A percentile compares a stretch with the other conserved stretches of the same genome.
Conservation (phyloP, 1,284 basidiomycete species). For the Ganoderma resinaceum region DNA sequence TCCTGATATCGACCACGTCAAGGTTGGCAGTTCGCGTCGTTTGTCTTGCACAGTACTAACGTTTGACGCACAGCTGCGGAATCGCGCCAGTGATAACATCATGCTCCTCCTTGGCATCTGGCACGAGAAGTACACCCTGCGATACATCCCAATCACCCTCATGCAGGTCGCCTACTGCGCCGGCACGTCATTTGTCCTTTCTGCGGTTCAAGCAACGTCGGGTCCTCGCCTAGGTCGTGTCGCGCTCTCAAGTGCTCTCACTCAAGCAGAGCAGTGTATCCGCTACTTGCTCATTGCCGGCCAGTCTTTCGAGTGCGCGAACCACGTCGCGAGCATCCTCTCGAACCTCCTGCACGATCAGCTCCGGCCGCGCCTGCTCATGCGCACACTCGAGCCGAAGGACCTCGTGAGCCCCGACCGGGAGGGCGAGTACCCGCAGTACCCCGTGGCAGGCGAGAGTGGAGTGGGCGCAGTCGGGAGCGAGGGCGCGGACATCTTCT, state of each 20-base stretch:
- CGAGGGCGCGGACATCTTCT: conserved; percentile 25
- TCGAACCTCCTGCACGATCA: conserved; percentile 42
- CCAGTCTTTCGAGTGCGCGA: conserved; percentile 57
- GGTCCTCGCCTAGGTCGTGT: conserved; percentile 44
- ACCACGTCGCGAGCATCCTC: conserved; percentile 53
- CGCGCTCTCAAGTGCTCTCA: conserved; percentile 44
- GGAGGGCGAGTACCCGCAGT: conserved; percentile 6
- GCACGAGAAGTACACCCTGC: conserved; percentile 62
- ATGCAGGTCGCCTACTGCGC: conserved; percentile 72
- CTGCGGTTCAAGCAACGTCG: conserved; percentile 60
- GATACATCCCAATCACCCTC: conserved; percentile 67
- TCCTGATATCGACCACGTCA: conserved; percentile 57
- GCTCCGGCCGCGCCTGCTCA: conserved; percentile 39
- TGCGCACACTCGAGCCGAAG: conserved; percentile 37
- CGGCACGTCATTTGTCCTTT: conserved; percentile 67
- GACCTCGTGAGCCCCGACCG: conserved; percentile 27
- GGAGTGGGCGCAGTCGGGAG: conserved; percentile 11
- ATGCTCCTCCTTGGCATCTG: conserved; percentile 65
- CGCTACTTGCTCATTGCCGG: conserved; percentile 58
- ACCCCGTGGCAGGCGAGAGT: conserved; percentile 6
- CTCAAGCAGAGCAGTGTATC: conserved; percentile 53
- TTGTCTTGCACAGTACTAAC: neutral
- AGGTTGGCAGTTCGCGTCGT: conserved; percentile 43
- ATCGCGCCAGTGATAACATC: conserved; percentile 69
- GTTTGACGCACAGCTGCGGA: conserved; percentile 54